Conservation (phyloP, 352 stramenopile genomes). For the Globisporangium parvum region DNA sequence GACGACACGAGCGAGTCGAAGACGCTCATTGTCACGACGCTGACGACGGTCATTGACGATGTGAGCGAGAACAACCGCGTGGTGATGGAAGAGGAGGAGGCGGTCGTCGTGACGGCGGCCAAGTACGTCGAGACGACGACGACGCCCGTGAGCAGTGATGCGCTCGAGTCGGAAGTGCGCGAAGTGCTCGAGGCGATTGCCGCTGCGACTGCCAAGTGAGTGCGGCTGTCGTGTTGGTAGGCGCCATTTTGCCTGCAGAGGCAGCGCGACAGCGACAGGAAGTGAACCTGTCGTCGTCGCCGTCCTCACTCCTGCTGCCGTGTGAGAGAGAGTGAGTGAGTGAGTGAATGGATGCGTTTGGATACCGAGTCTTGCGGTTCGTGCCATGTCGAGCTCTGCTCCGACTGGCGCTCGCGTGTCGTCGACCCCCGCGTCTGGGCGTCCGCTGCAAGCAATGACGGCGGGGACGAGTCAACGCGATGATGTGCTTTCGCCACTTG, state of each 20-base stretch:
- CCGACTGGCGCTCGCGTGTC: too few relatives aligned
- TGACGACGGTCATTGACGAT: conserved; percentile 2
- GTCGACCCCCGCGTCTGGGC: too few relatives aligned
- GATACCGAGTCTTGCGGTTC: too few relatives aligned
- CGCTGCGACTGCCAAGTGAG: not conserved
- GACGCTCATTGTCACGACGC: not conserved
- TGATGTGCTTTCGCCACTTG: too few relatives aligned
- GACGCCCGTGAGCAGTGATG: not conserved
- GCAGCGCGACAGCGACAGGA: too few relatives aligned
- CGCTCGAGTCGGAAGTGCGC: not conserved
- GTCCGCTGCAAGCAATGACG: too few relatives aligned
- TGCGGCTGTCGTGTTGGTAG: not conserved
- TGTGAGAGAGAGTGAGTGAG: not conserved
- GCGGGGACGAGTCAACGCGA: too few relatives aligned
- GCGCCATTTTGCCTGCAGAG: too few relatives aligned
- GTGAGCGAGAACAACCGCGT: conserved; percentile 11
- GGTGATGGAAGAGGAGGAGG: conserved; percentile 4
- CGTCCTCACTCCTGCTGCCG: not conserved
- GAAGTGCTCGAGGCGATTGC: not conserved
- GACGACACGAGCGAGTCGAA: not conserved
- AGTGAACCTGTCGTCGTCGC: not conserved
- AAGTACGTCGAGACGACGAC: not conserved
- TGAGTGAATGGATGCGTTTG: not conserved
- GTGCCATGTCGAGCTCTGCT: too few relatives aligned
- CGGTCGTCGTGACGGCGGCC: not conserved